These are phyloP conservation scores for Chlorencoelia australis DNA, from an alignment of 2,329 filamentous ascomycete genomes.

Conservation along the genomic window DNA sequence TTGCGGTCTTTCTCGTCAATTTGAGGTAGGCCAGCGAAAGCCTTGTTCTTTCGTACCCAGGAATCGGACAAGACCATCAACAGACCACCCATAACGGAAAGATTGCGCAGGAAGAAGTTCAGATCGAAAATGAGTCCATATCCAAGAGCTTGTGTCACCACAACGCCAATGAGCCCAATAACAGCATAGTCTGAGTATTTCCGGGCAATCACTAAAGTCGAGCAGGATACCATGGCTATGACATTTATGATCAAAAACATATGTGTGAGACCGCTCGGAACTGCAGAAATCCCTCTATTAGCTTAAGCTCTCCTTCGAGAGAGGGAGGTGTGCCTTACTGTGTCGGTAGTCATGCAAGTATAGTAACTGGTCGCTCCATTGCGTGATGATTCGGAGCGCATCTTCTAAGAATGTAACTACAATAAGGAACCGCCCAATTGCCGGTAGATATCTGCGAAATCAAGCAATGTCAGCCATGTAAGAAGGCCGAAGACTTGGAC, in stretches of 20 bases:
- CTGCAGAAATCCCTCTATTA: slow-evolving; percentile 36
- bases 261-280: slow-evolving; percentile 81
- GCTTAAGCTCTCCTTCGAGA: not conserved
- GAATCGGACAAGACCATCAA: slow-evolving; percentile 98
- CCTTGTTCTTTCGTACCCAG: slow-evolving; percentile 96
- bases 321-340: slow-evolving; percentile 46
- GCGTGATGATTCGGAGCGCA: slow-evolving; percentile 88
- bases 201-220: slow-evolving; percentile 77
- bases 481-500: not conserved
- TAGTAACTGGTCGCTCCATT: slow-evolving; percentile 90
- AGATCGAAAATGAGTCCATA: slow-evolving; percentile 98
- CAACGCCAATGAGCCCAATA: slow-evolving; percentile 77
- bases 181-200: slow-evolving; percentile 93
- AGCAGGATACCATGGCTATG: slow-evolving; percentile 74
- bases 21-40: slow-evolving; percentile 84
- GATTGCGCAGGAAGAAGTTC: slow-evolving; percentile 99
- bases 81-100: slow-evolving; percentile 92
- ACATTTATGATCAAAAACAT: slow-evolving; percentile 88
- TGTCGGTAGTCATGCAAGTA: slow-evolving; percentile 89
- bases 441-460: slow-evolving; percentile 67
- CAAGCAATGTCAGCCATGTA: slow-evolving; percentile 12
- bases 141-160: slow-evolving; percentile 85
- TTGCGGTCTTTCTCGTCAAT: slow-evolving; percentile 99
- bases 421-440: slow-evolving; percentile 93
- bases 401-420: slow-evolving; percentile 98